A percentile compares a stretch with the other conserved stretches of the same genome.
phyloP scores from a whole-genome alignment of 495 filamentous ascomycete species.

The Podospora pseudopauciseta region DNA sequence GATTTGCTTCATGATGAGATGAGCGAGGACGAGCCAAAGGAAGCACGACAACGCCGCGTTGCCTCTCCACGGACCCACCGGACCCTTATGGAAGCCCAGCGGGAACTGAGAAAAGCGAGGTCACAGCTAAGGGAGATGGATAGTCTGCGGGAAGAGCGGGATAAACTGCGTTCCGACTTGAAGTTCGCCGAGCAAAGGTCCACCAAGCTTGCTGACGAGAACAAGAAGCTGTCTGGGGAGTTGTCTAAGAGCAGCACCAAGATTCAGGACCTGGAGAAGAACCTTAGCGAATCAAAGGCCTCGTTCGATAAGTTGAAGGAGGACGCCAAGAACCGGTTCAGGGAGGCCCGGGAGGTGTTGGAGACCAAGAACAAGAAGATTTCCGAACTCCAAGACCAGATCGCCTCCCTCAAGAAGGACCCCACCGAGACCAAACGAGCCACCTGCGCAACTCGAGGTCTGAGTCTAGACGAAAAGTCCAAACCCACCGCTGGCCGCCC shows the following conservation, averaged over 20 bases:
- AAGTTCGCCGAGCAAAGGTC: conserved; percentile 44
- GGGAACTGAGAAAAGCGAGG: conserved; percentile 45
- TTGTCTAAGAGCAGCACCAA: conserved; percentile 35
- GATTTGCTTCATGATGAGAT: conserved; percentile 42
- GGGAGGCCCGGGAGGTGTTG: conserved; percentile 53
- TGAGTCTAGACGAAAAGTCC: conserved; percentile 25
- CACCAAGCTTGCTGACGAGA: conserved; percentile 43
- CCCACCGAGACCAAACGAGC: conserved; percentile 22
- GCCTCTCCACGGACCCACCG: conserved; percentile 46
- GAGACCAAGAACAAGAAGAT: conserved; percentile 65
- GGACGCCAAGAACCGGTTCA: conserved; percentile 54
- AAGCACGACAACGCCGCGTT: conserved; percentile 31
- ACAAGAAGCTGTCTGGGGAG: conserved; percentile 42
- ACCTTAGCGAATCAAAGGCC: conserved; percentile 38
- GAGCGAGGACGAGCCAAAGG: conserved; percentile 34
- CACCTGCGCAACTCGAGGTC: conserved; percentile 14
- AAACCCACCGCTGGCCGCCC: conserved; percentile 19
- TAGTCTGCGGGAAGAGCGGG: conserved; percentile 47
- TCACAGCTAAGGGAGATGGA: conserved; percentile 50
- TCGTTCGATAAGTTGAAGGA: conserved; percentile 57
- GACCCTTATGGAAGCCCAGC: conserved; percentile 43
- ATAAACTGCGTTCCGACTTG: conserved; percentile 44
- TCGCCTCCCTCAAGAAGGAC: conserved; percentile 28
- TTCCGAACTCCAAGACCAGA: conserved; percentile 35
- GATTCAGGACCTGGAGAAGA: conserved; percentile 43